Base-by-base conservation (phyloP, 2,329 filamentous ascomycete genomes). In the Arthrobotrys megalospora region DNA sequence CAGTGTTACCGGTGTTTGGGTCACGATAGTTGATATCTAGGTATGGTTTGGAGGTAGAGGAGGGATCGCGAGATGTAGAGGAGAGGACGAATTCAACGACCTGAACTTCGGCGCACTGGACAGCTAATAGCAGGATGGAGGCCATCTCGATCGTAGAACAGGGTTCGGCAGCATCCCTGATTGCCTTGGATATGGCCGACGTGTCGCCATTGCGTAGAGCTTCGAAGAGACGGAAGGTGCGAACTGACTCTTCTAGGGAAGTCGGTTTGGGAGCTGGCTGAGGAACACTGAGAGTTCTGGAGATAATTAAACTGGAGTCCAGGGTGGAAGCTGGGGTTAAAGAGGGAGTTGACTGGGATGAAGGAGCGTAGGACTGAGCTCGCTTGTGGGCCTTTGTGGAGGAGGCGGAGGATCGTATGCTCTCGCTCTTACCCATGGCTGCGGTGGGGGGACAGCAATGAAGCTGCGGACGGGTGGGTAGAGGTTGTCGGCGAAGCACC, bases 51-150 rank as follows among this genome's bases (percentile, higher is more conserved):
- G 28, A 48, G 65, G 86, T 86, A 48, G 86, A 87, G 12, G 86
- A 88, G 34, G 91, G 90, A 4, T 83, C 81, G 2, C 83, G 80
- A 3, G 83, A 84, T 16, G 85, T 87, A 65, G 88, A 87, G 1
- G 93, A 94, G 50, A 99, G 86, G n/a, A 98, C 92, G 82, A 95
- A 97, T 84, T 99, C 94, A 67, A 99, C 92, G 32, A 99, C 94
- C 19, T 93, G 91, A 60, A 92, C 89, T 84, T 98, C 96, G 62
- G 96, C 95, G 85, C 95, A 98, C 85, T 99, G 96, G 52, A 98
- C 93, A 28, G 96, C 94, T 47, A 99, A 87, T 84, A 99, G 95
- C 43, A 99, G 87, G 48, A 98, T 91, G 1, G 93, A 96, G 76
- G 94, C 92, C 32, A 94, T 78, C 3, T 81, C 82, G 71, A 81